These are phyloP conservation scores for Suillus hirtellus DNA, from an alignment of 768 basidiomycete species.

Conservation along the genomic window DNA sequence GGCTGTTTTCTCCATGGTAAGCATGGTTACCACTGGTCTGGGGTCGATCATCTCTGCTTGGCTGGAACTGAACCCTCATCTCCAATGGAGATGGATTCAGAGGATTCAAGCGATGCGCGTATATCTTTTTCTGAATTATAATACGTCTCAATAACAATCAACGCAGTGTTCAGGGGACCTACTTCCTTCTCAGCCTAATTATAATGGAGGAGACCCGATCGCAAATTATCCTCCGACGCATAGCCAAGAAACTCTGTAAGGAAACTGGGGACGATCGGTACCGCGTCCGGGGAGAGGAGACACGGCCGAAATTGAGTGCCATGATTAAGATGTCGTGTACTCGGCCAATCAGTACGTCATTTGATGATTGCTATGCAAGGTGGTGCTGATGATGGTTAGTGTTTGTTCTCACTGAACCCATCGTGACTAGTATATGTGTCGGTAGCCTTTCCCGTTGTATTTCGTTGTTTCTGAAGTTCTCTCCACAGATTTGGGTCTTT, in stretches of 20 bases:
- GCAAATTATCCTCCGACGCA: conserved; percentile 62
- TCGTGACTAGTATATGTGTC: conserved; percentile 73
- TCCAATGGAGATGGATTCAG: conserved; percentile 82
- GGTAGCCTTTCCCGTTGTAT: conserved; percentile 23
- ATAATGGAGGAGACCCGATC: conserved; percentile 72
- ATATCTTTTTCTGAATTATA: conserved; percentile 8
- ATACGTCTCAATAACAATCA: conserved; percentile 7
- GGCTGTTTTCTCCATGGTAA: conserved; percentile 65
- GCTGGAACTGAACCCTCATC: conserved; percentile 56
- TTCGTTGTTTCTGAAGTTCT: not conserved
- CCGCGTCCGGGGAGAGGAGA: conserved; percentile 63
- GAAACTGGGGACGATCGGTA: conserved; percentile 65
- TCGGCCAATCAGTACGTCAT: conserved; percentile 64
- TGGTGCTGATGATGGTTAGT: conserved; percentile 13
- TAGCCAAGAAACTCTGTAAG: conserved; percentile 63
- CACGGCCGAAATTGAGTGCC: conserved; percentile 49
- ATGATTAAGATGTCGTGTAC: conserved; percentile 71
- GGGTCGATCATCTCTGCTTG: conserved; percentile 67
- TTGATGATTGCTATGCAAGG: not conserved
- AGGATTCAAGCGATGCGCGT: conserved; percentile 71
- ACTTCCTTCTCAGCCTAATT: conserved; percentile 50
- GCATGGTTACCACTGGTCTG: conserved; percentile 61
- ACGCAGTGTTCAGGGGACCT: conserved; percentile 51
- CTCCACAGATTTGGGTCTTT: conserved; percentile 59
- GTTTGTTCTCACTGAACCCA: conserved; percentile 49